Evolutionary conservation across 2,329 filamentous ascomycete genomes (phyloP).

Genomic region (Nemania serpens): DNA sequence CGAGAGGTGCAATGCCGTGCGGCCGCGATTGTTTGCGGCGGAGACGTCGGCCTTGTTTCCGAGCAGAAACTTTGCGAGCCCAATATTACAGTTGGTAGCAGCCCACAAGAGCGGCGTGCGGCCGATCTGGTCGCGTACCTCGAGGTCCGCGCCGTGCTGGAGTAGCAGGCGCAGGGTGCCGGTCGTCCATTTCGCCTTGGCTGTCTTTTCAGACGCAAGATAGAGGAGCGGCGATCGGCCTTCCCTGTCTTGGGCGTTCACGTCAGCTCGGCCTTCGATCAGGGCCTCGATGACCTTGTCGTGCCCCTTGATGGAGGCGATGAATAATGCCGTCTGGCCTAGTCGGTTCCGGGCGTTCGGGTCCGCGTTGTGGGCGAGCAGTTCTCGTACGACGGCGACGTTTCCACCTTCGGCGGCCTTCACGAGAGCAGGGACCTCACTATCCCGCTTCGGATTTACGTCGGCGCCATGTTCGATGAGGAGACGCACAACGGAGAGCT

Average conservation of each 20-base stretch:
- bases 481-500: slow-evolving; percentile 43
- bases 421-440: slow-evolving; percentile 44
- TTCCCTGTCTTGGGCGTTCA: slow-evolving; percentile 44
- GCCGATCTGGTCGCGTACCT: slow-evolving; percentile 52
- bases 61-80: slow-evolving; percentile 52
- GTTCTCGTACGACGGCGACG: slow-evolving; percentile 40
- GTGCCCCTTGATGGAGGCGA: slow-evolving; percentile 43
- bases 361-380: slow-evolving; percentile 43
- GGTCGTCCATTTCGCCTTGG: slow-evolving; percentile 42
- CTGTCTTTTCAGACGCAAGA: slow-evolving; percentile 44
- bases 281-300: slow-evolving; percentile 42
- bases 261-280: slow-evolving; percentile 41
- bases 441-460: slow-evolving; percentile 42
- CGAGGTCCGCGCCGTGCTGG: slow-evolving; percentile 40
- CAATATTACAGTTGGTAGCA: slow-evolving; percentile 58
- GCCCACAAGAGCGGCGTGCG: slow-evolving; percentile 63
- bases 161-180: slow-evolving; percentile 51
- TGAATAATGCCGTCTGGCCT: slow-evolving; percentile 46
- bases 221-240: slow-evolving; percentile 45
- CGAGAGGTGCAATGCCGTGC: slow-evolving; percentile 56
- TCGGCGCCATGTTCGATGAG: slow-evolving; percentile 47
- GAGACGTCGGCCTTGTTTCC: slow-evolving; percentile 46
- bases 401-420: slow-evolving; percentile 47
- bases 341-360: slow-evolving; percentile 41
- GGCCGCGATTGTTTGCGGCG: slow-evolving; percentile 48